A percentile compares a stretch with the other conserved stretches of the same genome.
These are phyloP conservation scores for Chalciporus sphaerocephalus DNA, from an alignment of 768 basidiomycete species.

Conservation along the genomic window DNA sequence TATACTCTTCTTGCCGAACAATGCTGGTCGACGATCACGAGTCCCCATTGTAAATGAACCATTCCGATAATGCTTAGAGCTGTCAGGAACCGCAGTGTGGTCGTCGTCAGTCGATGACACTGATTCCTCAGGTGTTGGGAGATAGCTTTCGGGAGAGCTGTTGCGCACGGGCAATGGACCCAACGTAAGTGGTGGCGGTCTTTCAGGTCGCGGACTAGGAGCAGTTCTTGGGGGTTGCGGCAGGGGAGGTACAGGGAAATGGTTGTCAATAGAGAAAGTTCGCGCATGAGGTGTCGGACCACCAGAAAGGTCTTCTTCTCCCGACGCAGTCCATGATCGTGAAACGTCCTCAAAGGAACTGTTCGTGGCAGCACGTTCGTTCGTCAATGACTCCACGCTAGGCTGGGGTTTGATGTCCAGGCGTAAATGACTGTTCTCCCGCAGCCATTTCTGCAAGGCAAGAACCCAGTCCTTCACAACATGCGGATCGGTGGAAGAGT, in stretches of 20 bases:
- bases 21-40: constrained; percentile 34
- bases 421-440: constrained; percentile 38
- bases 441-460: constrained; percentile 73
- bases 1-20: constrained; percentile 73
- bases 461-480: constrained; percentile 70
- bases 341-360: constrained; percentile 35
- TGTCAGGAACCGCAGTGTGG: constrained; percentile 27
- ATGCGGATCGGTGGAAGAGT: constrained; percentile 42
- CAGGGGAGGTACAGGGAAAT: constrained; percentile 39
- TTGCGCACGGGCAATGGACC: constrained; percentile 47
- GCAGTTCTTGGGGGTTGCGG: constrained; percentile 25
- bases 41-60: constrained; percentile 46
- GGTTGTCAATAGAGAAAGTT: constrained; percentile 60
- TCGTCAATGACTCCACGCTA: constrained; percentile 49
- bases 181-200: constrained; percentile 48
- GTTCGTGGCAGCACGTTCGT: constrained; percentile 38
- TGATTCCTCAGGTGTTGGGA: constrained; percentile 56
- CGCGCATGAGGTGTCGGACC: constrained; percentile 50
- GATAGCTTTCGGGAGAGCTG: constrained; percentile 49
- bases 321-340: constrained; percentile 44
- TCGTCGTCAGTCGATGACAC: constrained; percentile 47
- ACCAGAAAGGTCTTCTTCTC: constrained; percentile 33
- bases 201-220: constrained; percentile 29
- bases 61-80: constrained; percentile 42
- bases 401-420: constrained; percentile 31